A percentile compares a stretch with the other conserved stretches of the same genome.
These are phyloP conservation scores for Tylopilus subfusipes DNA, from an alignment of 768 basidiomycete species.

Conservation along the genomic window DNA sequence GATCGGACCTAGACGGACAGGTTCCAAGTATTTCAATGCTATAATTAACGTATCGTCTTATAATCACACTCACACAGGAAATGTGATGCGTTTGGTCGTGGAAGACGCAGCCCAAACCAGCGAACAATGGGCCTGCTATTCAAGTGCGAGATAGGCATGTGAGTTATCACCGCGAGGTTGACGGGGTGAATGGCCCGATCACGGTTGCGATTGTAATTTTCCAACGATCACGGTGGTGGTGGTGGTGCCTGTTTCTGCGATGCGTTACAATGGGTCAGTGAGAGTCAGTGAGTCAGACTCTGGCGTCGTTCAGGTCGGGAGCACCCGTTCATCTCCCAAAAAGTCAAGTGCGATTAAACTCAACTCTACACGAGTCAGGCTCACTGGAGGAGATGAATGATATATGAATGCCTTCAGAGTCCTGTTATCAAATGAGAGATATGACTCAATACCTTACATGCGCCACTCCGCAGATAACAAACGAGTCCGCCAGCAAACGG, in stretches of 20 bases:
- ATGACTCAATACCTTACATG: constrained; percentile 19
- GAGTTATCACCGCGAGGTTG: constrained; percentile 8
- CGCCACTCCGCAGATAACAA: not conserved
- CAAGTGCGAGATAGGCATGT: constrained; percentile 7
- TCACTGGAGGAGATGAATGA: not conserved
- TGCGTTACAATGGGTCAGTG: not conserved
- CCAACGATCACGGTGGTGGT: not conserved
- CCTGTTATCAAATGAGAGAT: constrained; percentile 5
- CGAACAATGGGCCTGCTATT: constrained; percentile 17
- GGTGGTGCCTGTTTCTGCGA: not conserved
- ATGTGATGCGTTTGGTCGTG: constrained; percentile 1
- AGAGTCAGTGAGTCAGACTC: constrained; percentile 4
- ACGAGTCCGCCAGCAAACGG: not conserved
- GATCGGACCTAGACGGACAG: not conserved
- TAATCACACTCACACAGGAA: constrained; percentile 10
- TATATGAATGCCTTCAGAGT: constrained; percentile 18
- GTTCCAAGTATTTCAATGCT: not conserved
- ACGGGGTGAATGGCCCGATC: constrained; percentile 1
- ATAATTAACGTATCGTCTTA: constrained; percentile 11
- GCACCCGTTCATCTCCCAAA: constrained; percentile 9
- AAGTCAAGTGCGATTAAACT: constrained; percentile 6
- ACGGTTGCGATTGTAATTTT: not conserved
- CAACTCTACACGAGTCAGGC: constrained; percentile 12
- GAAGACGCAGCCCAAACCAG: constrained; percentile 14
- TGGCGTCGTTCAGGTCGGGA: constrained; percentile 1